Base-by-base conservation (phyloP, 1,139 yeast genomes). In the Lodderomyces elongisporus region DNA sequence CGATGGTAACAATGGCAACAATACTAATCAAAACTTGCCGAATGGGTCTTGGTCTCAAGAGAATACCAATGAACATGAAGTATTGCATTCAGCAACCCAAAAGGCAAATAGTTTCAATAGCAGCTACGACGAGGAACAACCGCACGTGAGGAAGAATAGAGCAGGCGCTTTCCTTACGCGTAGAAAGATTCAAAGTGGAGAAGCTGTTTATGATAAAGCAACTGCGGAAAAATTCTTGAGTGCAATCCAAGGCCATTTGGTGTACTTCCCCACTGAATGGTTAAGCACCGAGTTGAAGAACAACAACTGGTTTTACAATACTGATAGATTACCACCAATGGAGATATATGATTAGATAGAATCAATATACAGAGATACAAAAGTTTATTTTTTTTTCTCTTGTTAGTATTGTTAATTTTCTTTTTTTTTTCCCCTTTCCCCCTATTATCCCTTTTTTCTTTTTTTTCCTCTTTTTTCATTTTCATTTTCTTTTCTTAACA, bases 291-390 rank as follows among this genome's bases (percentile, higher is more conserved):
- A 91, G 56, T 74, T 88, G 32, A 95, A 88, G 36, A 77, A 84
- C 4, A 91, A 85, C 16, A 91, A 93, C 51, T 91, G 97, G 97
- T 88, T 88, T 56, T 89, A 87, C 64, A 85, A 82, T 47, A 81
- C 94, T 35, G 99, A 91, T 54, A 77, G 95, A 52, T 66, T 91
- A 30, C 96, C 97, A 7, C 99, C 99, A 2, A 78, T 91, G 39
- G 97, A 91, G 55, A 91, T 91, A 36, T 91, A 85, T 57, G 95
- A 89, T 52, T 91, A 58, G 41, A 14, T 28, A n/a, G n/a, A n/a
- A n/a, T n/a, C n/a, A n/a, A n/a, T n/a, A n/a, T 10, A 4, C 12
- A 22, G 10, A 22, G 7, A 5, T 22, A 5, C 10, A 22, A n/a
- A n/a, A 14, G 12, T 5, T 5, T 9, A 12, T 22, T 9, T 5